Percentiles rank a stretch among this genome's conserved stretches.
phyloP scores from a whole-genome alignment of 2,329 filamentous ascomycete genomes.

The Apiospora sp. region DNA sequence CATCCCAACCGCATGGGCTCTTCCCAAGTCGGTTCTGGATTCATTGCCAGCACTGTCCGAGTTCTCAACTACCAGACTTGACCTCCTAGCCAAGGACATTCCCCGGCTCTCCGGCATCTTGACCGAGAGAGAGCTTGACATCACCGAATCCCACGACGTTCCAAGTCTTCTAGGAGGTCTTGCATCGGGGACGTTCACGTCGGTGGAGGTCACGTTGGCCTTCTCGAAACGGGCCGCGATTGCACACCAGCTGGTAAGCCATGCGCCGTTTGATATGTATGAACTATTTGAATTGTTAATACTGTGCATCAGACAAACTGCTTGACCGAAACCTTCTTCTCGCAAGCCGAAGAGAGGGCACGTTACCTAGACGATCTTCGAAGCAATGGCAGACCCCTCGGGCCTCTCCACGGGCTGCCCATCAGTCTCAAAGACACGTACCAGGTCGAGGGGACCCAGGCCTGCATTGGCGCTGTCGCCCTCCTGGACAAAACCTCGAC shows the following conservation, averaged over 20 bases:
- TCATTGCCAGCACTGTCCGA: background rate
- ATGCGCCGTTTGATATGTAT: rapidly evolving
- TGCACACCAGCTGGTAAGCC: slow-evolving; percentile 22
- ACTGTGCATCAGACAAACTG: background rate
- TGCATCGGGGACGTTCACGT: background rate
- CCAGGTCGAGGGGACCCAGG: slow-evolving; percentile 17
- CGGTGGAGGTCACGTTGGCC: slow-evolving; percentile 15
- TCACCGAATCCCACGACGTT: background rate
- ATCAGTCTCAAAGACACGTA: slow-evolving; percentile 22
- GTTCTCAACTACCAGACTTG: background rate
- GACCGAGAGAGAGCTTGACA: background rate
- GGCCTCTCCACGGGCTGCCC: slow-evolving; percentile 22
- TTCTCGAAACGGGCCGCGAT: slow-evolving; percentile 24
- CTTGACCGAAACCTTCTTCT: background rate
- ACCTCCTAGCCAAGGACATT: background rate
- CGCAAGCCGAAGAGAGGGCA: slow-evolving; percentile 12
- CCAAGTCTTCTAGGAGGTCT: background rate
- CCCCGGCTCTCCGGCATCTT: background rate
- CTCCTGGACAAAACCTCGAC: background rate
- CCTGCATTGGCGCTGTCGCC: slow-evolving; percentile 4
- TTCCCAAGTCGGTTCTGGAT: background rate
- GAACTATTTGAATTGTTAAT: background rate
- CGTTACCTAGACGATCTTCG: slow-evolving; percentile 8
- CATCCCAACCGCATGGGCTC: background rate
- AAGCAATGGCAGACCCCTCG: background rate